Percentiles rank a stretch among this genome's conserved stretches.
These are phyloP conservation scores for Avena atlantica DNA, from an alignment of 176 grass and related monocot genomes.

Conservation along the genomic window DNA sequence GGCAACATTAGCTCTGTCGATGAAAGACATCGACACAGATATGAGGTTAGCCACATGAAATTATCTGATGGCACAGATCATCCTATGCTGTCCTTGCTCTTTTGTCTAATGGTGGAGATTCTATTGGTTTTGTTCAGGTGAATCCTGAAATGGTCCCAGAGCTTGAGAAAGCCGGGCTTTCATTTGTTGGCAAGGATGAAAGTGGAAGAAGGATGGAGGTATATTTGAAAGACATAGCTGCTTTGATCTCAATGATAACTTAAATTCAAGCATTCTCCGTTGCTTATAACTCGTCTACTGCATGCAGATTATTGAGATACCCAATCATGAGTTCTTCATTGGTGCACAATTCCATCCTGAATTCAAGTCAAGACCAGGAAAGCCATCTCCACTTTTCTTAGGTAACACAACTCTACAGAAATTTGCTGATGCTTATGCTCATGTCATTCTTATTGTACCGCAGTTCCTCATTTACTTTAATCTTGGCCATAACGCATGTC, in stretches of 20 bases:
- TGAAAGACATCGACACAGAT: constrained; percentile 95
- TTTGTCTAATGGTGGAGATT: constrained; percentile 18
- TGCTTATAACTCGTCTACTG: constrained; percentile 37
- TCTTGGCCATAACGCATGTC: neutral
- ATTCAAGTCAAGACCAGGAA: constrained; percentile 93
- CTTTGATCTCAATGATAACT: constrained; percentile 5
- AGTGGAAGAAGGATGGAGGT: constrained; percentile 92
- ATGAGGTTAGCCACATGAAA: constrained; percentile 70
- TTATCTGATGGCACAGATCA: constrained; percentile 22
- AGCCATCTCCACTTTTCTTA: constrained; percentile 88
- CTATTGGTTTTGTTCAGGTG: constrained; percentile 61
- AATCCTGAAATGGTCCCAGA: constrained; percentile 89
- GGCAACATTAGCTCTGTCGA: constrained; percentile 65
- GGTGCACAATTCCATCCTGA: constrained; percentile 97
- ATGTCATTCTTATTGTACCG: neutral
- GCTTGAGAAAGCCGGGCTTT: constrained; percentile 86
- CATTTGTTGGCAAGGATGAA: constrained; percentile 92
- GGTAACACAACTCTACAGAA: constrained; percentile 59
- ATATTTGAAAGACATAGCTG: constrained; percentile 26
- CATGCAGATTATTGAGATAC: constrained; percentile 88
- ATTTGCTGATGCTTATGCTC: neutral
- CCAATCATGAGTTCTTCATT: constrained; percentile 75
- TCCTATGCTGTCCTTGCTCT: neutral
- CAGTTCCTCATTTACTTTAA: neutral
- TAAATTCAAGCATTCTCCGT: constrained; percentile 20